Evolutionary conservation across 805 yeast genomes (phyloP), one percentile per base, ranked within the genome.

Genomic region (Candida germanica): DNA sequence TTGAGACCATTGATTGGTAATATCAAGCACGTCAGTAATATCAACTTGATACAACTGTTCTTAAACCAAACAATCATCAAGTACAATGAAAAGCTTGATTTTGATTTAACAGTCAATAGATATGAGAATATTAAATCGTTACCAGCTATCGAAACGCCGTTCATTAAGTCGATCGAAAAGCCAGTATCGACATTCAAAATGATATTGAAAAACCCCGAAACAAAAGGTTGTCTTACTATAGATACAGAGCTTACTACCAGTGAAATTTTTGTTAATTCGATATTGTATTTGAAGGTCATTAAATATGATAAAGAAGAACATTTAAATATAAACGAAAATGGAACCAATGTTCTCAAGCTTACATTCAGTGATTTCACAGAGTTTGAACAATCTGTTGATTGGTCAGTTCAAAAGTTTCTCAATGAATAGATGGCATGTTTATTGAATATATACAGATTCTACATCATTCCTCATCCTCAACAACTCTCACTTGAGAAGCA

Each of bases 1-100:
- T 56, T 80, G 14, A 57, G 79, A 24, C 83, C 86, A 2, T 52
- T 80, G 27, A 64, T 80, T 23, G 83, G 83, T 4, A 75, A 76
- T 44, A 69, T 75, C 40, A 69, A 72, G 39, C 86, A 80, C 46
- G 78, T 77, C 43, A 46, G 61, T 23, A 58, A 66, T 33, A 42
- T 75, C 9, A 42, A 45, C 17, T 47, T 49, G 29, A 47, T 63
- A 46, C 31, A 42, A 8, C 50, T 53, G 6, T 58, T 68, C 11
- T 43, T 74, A 16, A 45, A 58, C 11, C 44, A 42, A 14, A 42
- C 58, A 5, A 29, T 44, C 12, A 22, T 36, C 9, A 43, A 43
- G 26, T 50, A 44, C 36, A 39, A 40, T 6, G 39, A 39, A 10
- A 37, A 38, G 13, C 14, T 40, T 6, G 37, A 42, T 7, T 17